Evolutionary conservation across 2,329 filamentous ascomycete genomes (phyloP), one percentile per base, ranked within the genome.

Genomic region (Pleurostoma richardsiae): DNA sequence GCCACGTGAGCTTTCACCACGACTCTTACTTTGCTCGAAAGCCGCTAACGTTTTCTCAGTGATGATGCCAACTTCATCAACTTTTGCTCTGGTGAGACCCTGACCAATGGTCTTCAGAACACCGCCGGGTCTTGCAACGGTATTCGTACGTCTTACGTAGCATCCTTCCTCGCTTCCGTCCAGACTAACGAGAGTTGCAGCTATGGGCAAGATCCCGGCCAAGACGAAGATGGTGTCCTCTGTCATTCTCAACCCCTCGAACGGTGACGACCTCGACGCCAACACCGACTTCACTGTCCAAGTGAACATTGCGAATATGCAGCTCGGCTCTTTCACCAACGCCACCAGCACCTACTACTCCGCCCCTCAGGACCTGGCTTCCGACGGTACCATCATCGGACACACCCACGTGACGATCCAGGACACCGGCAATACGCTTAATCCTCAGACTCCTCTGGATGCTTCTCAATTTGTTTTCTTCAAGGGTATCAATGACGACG

Each of bases 401-500:
- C 80, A 83, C 65, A 77, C 76, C 3, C 80, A 83, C 61, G 66
- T 83, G 47, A 79, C 75, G 28, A 66, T 83, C 40, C 80, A 84
- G 62, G 69, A 77, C 51, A 66, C 77, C 42, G 80, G 79, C 43
- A 63, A 63, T 58, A 64, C 60, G 27, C 56, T 77, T 54, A 78
- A 74, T 59, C 79, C 80, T 7, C 67, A 57, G 6, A 54, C 61
- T n/a, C 72, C 80, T 29, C 71, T 79, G 5, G 73, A 82, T 51
- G 70, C 80, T 30, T 63, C 59, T 27, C 62, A 71, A 57, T 83
- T 79, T 54, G 77, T 67, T 58, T 83, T 83, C 63, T 84, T 85
- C 76, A 83, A 84, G 71, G 81, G 81, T 50, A 80, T 84, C 67
- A 82, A 84, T 63, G 79, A 82, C 50, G 71, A 65, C 11, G 80